A percentile compares a stretch with the other conserved stretches of the same genome.
Evolutionary conservation across 257 asterid genomes (phyloP).

Genomic region (Misopates orontium): DNA sequence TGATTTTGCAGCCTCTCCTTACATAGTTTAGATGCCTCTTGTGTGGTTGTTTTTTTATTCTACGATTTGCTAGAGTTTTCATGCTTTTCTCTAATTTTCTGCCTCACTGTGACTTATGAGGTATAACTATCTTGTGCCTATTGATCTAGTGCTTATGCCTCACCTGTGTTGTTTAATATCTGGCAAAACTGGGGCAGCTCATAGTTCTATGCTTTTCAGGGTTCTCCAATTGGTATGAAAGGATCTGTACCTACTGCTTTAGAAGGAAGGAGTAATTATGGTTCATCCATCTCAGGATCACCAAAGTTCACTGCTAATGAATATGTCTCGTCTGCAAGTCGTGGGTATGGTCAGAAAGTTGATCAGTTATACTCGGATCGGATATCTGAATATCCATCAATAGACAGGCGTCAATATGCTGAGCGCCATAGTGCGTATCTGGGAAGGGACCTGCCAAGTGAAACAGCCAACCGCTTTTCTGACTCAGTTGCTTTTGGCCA

Average conservation of each 20-base stretch:
- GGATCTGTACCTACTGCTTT: conserved; percentile 61
- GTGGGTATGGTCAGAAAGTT: conserved; percentile 65
- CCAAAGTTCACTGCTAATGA: conserved; percentile 66
- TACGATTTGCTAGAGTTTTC: background rate
- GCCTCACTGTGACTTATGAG: background rate
- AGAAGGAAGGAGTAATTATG: conserved; percentile 75
- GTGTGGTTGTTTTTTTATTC: background rate
- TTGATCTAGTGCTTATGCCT: background rate
- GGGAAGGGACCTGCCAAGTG: conserved; percentile 73
- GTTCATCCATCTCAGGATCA: conserved; percentile 63
- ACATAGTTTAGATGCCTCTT: background rate
- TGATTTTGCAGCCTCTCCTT: background rate
- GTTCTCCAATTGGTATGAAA: conserved; percentile 60
- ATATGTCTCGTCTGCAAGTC: conserved; percentile 66
- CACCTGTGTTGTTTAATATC: conserved; percentile 5
- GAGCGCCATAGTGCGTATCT: conserved; percentile 65
- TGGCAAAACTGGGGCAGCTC: conserved; percentile 3
- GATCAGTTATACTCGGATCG: conserved; percentile 75
- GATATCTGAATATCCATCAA: conserved; percentile 67
- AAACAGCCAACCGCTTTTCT: conserved; percentile 64
- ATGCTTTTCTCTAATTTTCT: background rate
- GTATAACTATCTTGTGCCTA: background rate
- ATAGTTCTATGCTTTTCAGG: conserved; percentile 38
- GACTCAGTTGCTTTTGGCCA: conserved; percentile 62
- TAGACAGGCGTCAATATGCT: conserved; percentile 68